phyloP scores from a whole-genome alignment of 2,329 filamentous ascomycete species.

The Fusarium acutatum region DNA sequence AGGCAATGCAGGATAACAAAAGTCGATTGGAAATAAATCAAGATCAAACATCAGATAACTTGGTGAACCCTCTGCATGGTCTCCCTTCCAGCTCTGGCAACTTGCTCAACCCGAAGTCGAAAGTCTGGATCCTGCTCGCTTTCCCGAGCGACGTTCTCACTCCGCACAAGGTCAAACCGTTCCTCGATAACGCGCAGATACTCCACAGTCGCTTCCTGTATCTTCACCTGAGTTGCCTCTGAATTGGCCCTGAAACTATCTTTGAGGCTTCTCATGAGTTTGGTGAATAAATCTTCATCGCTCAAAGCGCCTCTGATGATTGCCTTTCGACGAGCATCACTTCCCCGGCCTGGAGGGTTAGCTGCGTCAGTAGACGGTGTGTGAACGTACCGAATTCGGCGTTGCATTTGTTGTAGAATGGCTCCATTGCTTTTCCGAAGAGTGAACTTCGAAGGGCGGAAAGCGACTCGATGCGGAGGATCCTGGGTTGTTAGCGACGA shows the following conservation, averaged over 20 bases:
- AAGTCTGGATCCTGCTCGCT: conserved; percentile 50
- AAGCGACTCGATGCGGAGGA: conserved; percentile 46
- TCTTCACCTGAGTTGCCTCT: conserved; percentile 28
- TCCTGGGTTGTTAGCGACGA: conserved; percentile 35
- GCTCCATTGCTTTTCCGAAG: conserved; percentile 49
- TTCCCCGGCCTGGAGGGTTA: conserved; percentile 43
- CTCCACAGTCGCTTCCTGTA: conserved; percentile 16
- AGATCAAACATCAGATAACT: not conserved
- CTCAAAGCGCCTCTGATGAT: conserved; percentile 45
- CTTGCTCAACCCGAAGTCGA: conserved; percentile 41
- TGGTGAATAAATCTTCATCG: conserved; percentile 42
- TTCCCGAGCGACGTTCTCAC: conserved; percentile 50
- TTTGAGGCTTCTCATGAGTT: conserved; percentile 42
- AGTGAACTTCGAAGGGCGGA: conserved; percentile 50
- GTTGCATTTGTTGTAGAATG: conserved; percentile 44
- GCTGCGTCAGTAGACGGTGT: accelerated
- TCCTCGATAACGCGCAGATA: conserved; percentile 42
- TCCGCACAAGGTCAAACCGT: conserved; percentile 49
- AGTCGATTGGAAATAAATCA: not conserved
- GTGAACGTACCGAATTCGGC: conserved; percentile 44
- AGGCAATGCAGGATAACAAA: not conserved
- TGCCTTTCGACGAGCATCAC: conserved; percentile 44
- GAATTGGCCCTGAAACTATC: conserved; percentile 33
- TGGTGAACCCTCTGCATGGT: not conserved
- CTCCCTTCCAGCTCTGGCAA: not conserved